A percentile compares a stretch with the other conserved stretches of the same genome.
Conservation (phyloP, 495 filamentous ascomycete species). For the Podospora conica region DNA sequence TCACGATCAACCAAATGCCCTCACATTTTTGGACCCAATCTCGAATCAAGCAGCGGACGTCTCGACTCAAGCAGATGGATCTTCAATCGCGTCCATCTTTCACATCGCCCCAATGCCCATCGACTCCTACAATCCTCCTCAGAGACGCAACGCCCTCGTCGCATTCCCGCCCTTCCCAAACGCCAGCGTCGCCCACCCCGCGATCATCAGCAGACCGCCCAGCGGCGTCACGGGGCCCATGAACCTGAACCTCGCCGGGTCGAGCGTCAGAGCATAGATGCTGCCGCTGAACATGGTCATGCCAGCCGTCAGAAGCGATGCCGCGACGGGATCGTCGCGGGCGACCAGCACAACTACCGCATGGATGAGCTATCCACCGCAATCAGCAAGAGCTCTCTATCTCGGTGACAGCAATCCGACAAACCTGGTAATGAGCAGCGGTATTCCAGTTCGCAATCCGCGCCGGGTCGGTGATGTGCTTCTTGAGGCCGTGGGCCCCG, state of each 20-base stretch:
- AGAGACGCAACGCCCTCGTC: neutral
- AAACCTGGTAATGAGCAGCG: constrained; percentile 57
- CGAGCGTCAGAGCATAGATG: constrained; percentile 53
- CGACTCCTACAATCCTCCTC: neutral
- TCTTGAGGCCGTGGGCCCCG: constrained; percentile 58
- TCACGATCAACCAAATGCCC: no score
- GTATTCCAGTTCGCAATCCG: constrained; percentile 49
- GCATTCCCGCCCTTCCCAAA: constrained; percentile 9
- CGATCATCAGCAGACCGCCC: constrained; percentile 54
- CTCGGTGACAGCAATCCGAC: neutral
- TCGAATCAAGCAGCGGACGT: no score
- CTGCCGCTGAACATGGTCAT: constrained; percentile 55
- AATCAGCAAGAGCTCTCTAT: constrained; percentile 1
- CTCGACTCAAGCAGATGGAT: no score
- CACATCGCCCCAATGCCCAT: neutral
- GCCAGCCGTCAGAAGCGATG: constrained; percentile 38
- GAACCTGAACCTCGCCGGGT: constrained; percentile 48
- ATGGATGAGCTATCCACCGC: constrained; percentile 46
- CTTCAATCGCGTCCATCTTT: neutral
- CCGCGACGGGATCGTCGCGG: constrained; percentile 33
- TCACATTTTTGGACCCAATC: no score
- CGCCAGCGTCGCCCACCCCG: constrained; percentile 42
- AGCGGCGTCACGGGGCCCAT: constrained; percentile 55
- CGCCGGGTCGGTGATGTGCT: constrained; percentile 47
- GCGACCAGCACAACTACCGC: constrained; percentile 49